Percentiles rank a stretch among this genome's conserved stretches.
Conservation (phyloP, 176 grass and related monocot species). For the Lolium multiflorum region DNA sequence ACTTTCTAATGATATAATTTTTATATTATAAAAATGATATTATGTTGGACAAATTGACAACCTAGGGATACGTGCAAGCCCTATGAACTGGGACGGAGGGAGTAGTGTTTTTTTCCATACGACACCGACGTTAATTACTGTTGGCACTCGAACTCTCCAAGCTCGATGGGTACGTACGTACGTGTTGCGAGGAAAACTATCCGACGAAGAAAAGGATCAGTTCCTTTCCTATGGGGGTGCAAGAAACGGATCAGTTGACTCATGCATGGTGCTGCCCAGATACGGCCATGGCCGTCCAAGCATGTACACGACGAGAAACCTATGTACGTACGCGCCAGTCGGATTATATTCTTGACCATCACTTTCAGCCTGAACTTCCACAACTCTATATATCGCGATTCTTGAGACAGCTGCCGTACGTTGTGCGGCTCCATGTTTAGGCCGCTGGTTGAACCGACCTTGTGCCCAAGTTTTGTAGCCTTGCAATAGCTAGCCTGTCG, state of each 20-base stretch:
- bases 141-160: background rate
- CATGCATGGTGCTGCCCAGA: background rate
- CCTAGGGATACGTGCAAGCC: background rate
- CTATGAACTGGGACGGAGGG: background rate
- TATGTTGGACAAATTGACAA: background rate
- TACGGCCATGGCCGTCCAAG: background rate
- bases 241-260: conserved; percentile 13
- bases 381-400: background rate
- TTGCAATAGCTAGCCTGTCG: background rate
- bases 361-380: background rate
- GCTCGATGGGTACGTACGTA: background rate
- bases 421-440: background rate
- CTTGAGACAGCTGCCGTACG: conserved; percentile 10
- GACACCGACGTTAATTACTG: conserved; percentile 27
- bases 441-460: conserved; percentile 6
- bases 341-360: background rate
- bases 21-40: too few species aligned
- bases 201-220: conserved; percentile 7
- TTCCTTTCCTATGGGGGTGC: background rate
- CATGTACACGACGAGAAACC: background rate
- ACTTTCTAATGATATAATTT: too few species aligned
- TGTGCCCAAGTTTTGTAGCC: background rate
- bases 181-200: background rate
- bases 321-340: background rate
- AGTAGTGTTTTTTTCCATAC: background rate